Evolutionary conservation across 495 filamentous ascomycete species (phyloP), one percentile per base, ranked within the genome.

Genomic region (Thermothielavioides terrestris): DNA sequence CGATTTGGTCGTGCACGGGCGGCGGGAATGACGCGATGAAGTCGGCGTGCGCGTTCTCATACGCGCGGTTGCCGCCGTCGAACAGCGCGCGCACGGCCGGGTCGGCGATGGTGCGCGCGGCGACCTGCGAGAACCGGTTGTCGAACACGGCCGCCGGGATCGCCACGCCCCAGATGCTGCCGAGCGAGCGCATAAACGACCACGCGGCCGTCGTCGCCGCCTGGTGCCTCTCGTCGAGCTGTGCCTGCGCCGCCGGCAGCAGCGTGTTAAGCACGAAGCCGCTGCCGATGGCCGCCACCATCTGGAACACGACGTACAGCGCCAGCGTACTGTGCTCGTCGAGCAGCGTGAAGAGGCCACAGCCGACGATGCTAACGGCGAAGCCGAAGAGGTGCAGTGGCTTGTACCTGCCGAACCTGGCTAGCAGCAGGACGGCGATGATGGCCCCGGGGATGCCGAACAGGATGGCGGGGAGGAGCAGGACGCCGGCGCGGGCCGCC

Each of bases 131-230:
- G 31, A 46, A 46, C 1, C 56, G 65, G 38, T 61, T 67, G 57
- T 77, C 77, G 61, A 81, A 79, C 10, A 78, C 64, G 3, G 69
- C 66, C 1, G 68, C 60, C 6, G 78, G 71, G 28, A 81, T 65
- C 1, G 75, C 55, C 0, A 75, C 67, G 2, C 70, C 77, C 75
- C 75, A 78, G 22, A 78, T 65, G 32, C 47, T 42, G 0, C 76
- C 77, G 21, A 78, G 70, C 34, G 52, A 64, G 6, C 77, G 68
- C 4, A 77, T 26, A 31, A 79, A 79, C 0, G 58, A 52, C 65
- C 66, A 81, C 0, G 67, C 67, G 0, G 50, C 67, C 0, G 72
- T 77, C 3, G 68, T 65, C 3, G 57, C 49, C 0, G 71, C 76
- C 2, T 54, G 46, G 40, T 79, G 68, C 1, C 52, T 31, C 27